Base-by-base conservation (phyloP, 768 basidiomycete genomes). In the Neoboletus brunneissimus region DNA sequence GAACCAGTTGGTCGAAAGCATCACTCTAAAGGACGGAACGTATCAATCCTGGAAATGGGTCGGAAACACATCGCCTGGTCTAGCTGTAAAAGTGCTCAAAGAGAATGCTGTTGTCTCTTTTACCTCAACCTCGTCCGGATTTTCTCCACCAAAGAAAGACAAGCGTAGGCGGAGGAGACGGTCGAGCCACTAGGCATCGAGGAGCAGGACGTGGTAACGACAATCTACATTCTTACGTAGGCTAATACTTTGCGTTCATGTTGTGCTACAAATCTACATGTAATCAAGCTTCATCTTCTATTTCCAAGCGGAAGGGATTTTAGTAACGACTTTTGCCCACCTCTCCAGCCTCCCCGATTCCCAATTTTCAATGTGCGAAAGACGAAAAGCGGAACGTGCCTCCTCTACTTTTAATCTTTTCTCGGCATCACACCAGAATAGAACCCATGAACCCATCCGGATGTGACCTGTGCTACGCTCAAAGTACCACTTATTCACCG, bases 341-440 rank as follows among this genome's bases (percentile, higher is more conserved):
- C 74, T 71, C 25, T 73, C 73, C 53, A 94, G 72, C 40, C 91
- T 79, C 3, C 87, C 90, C 48, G 76, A 73, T 72, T 94, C 93
- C 82, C 88, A 91, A 8, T 81, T 75, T 69, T 87, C 90, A 11
- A 93, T 75, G 64, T 86, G 88, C 1, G 87, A 88, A 53, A 90
- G 71, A 23, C 84, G 84, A 31, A 80, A 80, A 54, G 79, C 81
- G 16, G 87, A 80, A 13, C 83, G 80, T 22, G 85, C 82, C 60
- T 86, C 83, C 65, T 87, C 86, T 20, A 80, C 81, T 71, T 82
- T 86, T 27, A 95, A 73, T 51, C 88, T 79, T 73, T 88, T 91
- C 76, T 98, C 96, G 1, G 88, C 93, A 75, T 99, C 97, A 72
- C 95, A 97, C 97, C 97, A 99, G 73, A 99, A 99, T 64, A 99